Base-by-base conservation (phyloP, 1,284 basidiomycete genomes). In the Fomitopsis pinicola region DNA sequence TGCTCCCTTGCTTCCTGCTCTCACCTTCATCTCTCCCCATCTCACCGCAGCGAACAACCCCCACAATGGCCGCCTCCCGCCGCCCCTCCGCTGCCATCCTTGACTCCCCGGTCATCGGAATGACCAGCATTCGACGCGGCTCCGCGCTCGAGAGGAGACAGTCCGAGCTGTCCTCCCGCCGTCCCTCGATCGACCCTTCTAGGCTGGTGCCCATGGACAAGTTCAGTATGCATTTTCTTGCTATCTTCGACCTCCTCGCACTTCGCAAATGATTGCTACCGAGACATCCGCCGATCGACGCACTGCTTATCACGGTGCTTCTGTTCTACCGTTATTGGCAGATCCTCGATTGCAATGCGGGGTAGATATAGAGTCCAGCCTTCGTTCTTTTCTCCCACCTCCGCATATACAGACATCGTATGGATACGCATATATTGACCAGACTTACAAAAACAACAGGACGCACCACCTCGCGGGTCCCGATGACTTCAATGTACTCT, bases 401-500 rank as follows among this genome's bases (percentile, higher is more conserved):
- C 48, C 26, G 44, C 6, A 26, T 48, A 14, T 7, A 14, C 5
- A 22, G 17, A 8, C 3, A 1, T 40, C 33, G 46, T 38, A 54
- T 40, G 12, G 59, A 42, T 42, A 45, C 50, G 33, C 48, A 58
- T 55, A 52, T 46, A 42, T 57, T 59, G 56, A 58, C 58, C 42
- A 50, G 33, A 28, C 26, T 22, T 14, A 2, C 53, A 0, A 10
- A 22, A 10, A 22, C 52, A 12, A 36, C 73, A 90, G 89, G 73
- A 75, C 76, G 28, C 77, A 76, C 59, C 83, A 85, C 60, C 72
- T 86, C 58, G 78, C 78, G 57, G 88, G 87, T 9, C 74, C 78
- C 50, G 83, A 87, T 67, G 81, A 89, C 70, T 95, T 95, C 80
- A 96, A 96, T 73, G 87, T 97, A 62, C 86, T 95, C 71, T 95